A percentile compares a stretch with the other conserved stretches of the same genome.
Evolutionary conservation across 2,329 filamentous ascomycete genomes (phyloP).

Genomic region (Tympanopsis confertula): DNA sequence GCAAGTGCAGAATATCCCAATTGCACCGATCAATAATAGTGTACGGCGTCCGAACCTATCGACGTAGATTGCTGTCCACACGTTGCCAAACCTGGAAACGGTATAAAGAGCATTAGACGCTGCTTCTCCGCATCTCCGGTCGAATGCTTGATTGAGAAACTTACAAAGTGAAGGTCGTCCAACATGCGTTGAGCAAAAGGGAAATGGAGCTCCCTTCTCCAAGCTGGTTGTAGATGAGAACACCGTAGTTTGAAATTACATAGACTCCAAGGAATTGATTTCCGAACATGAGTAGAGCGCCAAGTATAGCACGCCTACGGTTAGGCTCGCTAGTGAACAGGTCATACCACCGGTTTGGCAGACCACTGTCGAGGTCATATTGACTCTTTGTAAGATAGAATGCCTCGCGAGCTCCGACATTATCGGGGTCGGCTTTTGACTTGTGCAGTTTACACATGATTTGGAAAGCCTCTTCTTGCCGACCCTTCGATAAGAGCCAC

Average conservation of each 20-base stretch:
- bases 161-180: conserved; percentile 25
- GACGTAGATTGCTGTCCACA: conserved; percentile 24
- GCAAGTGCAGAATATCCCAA: conserved; percentile 20
- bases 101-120: too few relatives aligned
- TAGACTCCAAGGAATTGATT: background rate
- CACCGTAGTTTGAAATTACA: conserved; percentile 22
- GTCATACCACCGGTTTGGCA: background rate
- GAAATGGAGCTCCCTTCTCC: conserved; percentile 23
- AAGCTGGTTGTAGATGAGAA: conserved; percentile 21
- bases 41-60: conserved; percentile 23
- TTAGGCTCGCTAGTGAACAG: background rate
- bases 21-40: conserved; percentile 28
- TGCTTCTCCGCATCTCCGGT: too few relatives aligned
- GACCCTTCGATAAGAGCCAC: background rate
- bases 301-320: conserved; percentile 5
- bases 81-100: conserved; percentile 19
- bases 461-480: background rate
- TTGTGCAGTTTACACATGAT: background rate
- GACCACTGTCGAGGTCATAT: background rate
- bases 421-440: background rate
- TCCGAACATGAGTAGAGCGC: conserved; percentile 5
- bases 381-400: background rate
- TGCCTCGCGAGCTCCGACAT: background rate
- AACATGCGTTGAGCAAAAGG: conserved; percentile 27
- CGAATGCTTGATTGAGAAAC: too few relatives aligned